Conservation (phyloP, 768 basidiomycete genomes). For the Glaciozyma martinii region DNA sequence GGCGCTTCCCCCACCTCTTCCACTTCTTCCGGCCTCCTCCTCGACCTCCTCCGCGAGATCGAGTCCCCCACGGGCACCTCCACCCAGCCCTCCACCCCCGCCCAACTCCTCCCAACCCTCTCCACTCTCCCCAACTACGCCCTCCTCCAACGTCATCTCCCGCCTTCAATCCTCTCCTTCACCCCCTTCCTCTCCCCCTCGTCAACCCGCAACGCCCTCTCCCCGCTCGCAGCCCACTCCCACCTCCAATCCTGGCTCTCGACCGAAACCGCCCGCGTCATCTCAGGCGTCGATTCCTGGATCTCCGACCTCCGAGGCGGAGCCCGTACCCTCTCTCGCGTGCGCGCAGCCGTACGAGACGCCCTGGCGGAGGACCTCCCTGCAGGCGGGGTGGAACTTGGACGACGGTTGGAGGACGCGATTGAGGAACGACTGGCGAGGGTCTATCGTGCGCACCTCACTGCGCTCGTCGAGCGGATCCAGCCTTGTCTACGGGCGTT, state of each 20-base stretch:
- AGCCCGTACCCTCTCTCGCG: conserved; percentile 7
- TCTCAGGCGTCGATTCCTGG: conserved; percentile 9
- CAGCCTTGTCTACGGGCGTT: conserved; percentile 5
- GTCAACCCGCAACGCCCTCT: background rate
- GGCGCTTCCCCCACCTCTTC: background rate
- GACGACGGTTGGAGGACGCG: background rate
- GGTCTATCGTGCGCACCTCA: conserved; percentile 21
- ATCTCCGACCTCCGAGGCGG: conserved; percentile 9
- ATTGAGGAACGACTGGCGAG: conserved; percentile 14
- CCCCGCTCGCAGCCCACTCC: background rate
- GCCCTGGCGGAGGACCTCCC: background rate
- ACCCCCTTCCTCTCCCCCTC: conserved; percentile 18
- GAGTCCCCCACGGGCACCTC: conserved; percentile 2
- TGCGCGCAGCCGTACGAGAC: conserved; percentile 1
- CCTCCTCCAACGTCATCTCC: conserved; percentile 30
- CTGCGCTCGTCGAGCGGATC: conserved; percentile 8
- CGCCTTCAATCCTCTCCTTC: conserved; percentile 23
- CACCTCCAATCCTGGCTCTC: conserved; percentile 19
- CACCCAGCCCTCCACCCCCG: background rate
- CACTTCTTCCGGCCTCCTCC: conserved; percentile 1
- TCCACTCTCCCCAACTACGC: conserved; percentile 29
- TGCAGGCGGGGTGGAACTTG: background rate
- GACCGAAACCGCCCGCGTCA: conserved; percentile 6
- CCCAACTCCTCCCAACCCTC: conserved; percentile 20
- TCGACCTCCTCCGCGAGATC: conserved; percentile 14